Conservation (phyloP, 352 stramenopile genomes). For the Pythium utonaiense region DNA sequence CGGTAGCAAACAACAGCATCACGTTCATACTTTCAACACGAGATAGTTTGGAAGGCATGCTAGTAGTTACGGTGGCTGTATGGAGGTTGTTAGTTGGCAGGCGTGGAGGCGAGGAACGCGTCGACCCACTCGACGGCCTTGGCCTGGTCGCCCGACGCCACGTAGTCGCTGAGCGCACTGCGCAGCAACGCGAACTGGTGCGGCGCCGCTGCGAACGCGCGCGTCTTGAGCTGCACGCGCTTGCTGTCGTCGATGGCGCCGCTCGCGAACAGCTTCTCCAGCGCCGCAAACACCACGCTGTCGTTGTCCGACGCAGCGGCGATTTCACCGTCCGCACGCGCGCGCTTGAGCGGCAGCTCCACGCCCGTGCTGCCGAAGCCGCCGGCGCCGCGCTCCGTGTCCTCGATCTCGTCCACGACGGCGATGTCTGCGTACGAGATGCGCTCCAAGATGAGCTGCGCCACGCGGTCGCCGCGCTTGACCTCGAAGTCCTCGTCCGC, state of each 20-base stretch:
- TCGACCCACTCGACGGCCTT: conserved; percentile 70
- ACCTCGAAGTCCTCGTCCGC: conserved; percentile 92
- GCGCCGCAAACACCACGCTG: conserved; percentile 32
- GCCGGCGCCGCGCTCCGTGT: conserved; percentile 91
- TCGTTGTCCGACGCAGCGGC: conserved; percentile 5
- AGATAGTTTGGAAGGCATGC: too few species aligned
- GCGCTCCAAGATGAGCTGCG: conserved; percentile 97
- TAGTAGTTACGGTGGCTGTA: too few species aligned
- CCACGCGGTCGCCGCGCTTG: conserved; percentile 94
- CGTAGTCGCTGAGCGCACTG: conserved; percentile 43
- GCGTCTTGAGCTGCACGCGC: conserved; percentile 48
- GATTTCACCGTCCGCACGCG: conserved; percentile 14
- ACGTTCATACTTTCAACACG: too few species aligned
- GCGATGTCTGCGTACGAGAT: conserved; percentile 89
- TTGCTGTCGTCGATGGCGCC: conserved; percentile 51
- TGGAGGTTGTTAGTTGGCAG: too few species aligned
- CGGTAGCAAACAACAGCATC: too few species aligned
- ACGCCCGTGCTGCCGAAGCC: conserved; percentile 96
- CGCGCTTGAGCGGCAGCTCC: conserved; percentile 53
- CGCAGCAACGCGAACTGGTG: conserved; percentile 55
- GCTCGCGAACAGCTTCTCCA: conserved; percentile 47
- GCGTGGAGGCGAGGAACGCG: conserved; percentile 44
- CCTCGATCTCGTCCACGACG: conserved; percentile 94
- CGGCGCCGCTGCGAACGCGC: conserved; percentile 45
- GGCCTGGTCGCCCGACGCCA: conserved; percentile 31